Conservation (phyloP, 768 basidiomycete genomes). For the Lactarius sp. region DNA sequence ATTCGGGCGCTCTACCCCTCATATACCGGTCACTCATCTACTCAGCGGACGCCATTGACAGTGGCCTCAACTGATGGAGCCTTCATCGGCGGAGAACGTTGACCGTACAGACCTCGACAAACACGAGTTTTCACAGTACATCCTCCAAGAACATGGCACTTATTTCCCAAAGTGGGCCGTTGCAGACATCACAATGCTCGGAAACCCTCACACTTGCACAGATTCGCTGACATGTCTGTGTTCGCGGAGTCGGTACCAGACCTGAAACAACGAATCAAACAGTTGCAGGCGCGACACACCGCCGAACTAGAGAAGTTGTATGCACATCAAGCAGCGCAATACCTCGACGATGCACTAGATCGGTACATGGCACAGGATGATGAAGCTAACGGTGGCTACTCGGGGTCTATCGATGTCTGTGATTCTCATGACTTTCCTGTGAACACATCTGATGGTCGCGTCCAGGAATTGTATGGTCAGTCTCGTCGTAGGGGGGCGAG, state of each 20-base stretch:
- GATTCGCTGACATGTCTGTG: conserved; percentile 16
- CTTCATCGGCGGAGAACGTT: conserved; percentile 2
- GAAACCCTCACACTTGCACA: conserved; percentile 5
- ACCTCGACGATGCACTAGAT: conserved; percentile 35
- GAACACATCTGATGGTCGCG: neutral
- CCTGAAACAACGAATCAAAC: conserved; percentile 31
- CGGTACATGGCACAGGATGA: conserved; percentile 23
- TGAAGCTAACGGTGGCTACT: conserved; percentile 11
- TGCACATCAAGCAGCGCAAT: conserved; percentile 31
- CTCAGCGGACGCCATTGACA: neutral
- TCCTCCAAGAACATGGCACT: conserved; percentile 21
- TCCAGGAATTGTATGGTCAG: conserved; percentile 14
- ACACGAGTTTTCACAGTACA: conserved; percentile 22
- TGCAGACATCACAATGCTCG: neutral
- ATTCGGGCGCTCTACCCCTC: neutral
- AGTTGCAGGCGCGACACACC: conserved; percentile 31
- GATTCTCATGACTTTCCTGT: neutral
- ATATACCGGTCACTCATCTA: neutral
- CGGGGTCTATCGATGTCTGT: conserved; percentile 10
- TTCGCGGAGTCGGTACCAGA: conserved; percentile 29
- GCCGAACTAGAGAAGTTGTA: conserved; percentile 33
- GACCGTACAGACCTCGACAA: conserved; percentile 16
- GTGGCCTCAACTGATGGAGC: conserved; percentile 9
- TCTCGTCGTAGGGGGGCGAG: conserved; percentile 1
- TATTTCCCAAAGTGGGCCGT: conserved; percentile 26